A percentile compares a stretch with the other conserved stretches of the same genome.
These are phyloP conservation scores for Cyanidiococcus yangmingshanensis DNA, from an alignment of 23 red algal genomes.

Conservation along the genomic window DNA sequence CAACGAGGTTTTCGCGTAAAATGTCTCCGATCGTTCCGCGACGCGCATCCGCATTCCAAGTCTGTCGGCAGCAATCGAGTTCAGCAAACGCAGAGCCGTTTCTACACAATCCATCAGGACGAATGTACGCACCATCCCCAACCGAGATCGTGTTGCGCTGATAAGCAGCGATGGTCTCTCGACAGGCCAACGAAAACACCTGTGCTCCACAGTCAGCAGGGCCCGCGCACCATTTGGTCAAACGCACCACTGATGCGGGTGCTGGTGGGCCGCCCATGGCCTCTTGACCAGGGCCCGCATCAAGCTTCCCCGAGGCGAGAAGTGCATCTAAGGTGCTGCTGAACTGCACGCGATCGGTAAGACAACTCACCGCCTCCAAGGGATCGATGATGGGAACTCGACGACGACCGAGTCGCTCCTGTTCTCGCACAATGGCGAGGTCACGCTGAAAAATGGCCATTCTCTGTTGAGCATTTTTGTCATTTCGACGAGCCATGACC, in stretches of 20 bases:
- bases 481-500: background rate
- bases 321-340: background rate
- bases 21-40: too few relatives aligned
- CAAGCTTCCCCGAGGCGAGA: background rate
- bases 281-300: background rate
- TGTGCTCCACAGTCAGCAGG: background rate
- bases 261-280: background rate
- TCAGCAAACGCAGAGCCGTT: too few relatives aligned
- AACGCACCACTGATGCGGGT: background rate
- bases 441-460: background rate
- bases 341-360: conserved; percentile 4
- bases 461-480: background rate
- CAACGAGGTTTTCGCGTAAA: too few relatives aligned
- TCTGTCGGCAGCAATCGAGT: too few relatives aligned
- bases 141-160: background rate
- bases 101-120: too few relatives aligned
- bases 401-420: background rate
- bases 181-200: background rate
- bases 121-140: too few relatives aligned
- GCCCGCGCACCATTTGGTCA: background rate
- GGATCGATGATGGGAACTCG: background rate
- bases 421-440: background rate
- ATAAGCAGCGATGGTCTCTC: background rate
- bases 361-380: background rate
- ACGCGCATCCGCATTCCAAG: too few relatives aligned